These are phyloP conservation scores for Schwanniomyces occidentalis DNA, from an alignment of 805 yeast genomes.

Conservation along the genomic window DNA sequence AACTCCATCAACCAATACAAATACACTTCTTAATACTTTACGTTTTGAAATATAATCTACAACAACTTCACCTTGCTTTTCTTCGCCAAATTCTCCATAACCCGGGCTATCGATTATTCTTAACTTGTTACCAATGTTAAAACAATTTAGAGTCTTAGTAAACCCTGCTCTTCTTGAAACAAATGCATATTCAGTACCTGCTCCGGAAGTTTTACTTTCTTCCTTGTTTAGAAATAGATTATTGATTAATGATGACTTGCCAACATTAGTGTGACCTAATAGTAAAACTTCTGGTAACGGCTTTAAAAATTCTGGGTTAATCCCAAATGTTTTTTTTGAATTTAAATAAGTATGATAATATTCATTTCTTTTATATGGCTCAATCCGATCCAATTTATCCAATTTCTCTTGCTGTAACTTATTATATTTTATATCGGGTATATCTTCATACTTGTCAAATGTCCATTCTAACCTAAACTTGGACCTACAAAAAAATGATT, in stretches of 20 bases:
- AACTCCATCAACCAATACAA: slow-evolving; percentile 59
- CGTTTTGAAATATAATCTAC: slow-evolving; percentile 61
- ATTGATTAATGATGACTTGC: slow-evolving; percentile 78
- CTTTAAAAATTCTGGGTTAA: slow-evolving; percentile 29
- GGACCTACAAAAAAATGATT: slow-evolving; percentile 44
- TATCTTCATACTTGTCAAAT: slow-evolving; percentile 47
- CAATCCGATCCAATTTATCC: slow-evolving; percentile 17
- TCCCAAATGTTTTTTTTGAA: slow-evolving; percentile 30
- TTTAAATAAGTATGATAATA: slow-evolving; percentile 15
- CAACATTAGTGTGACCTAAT: slow-evolving; percentile 83
- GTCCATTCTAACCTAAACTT: slow-evolving; percentile 61
- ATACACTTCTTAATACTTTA: slow-evolving; percentile 55
- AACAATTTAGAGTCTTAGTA: slow-evolving; percentile 69
- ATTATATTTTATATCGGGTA: slow-evolving; percentile 55
- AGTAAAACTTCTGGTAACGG: slow-evolving; percentile 70
- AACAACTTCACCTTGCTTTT: slow-evolving; percentile 68
- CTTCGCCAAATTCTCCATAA: slow-evolving; percentile 71
- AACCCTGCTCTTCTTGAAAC: slow-evolving; percentile 58
- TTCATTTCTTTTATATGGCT: slow-evolving; percentile 24
- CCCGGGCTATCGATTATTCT: slow-evolving; percentile 88
- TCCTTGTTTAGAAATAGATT: slow-evolving; percentile 48
- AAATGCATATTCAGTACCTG: slow-evolving; percentile 46
- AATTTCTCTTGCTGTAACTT: slow-evolving; percentile 14
- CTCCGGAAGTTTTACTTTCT: slow-evolving; percentile 22
- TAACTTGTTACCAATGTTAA: slow-evolving; percentile 61